Percentiles rank a stretch among this genome's conserved stretches.
These are phyloP conservation scores for Globisporangium viniferum DNA, from an alignment of 352 stramenopile genomes.

Conservation along the genomic window DNA sequence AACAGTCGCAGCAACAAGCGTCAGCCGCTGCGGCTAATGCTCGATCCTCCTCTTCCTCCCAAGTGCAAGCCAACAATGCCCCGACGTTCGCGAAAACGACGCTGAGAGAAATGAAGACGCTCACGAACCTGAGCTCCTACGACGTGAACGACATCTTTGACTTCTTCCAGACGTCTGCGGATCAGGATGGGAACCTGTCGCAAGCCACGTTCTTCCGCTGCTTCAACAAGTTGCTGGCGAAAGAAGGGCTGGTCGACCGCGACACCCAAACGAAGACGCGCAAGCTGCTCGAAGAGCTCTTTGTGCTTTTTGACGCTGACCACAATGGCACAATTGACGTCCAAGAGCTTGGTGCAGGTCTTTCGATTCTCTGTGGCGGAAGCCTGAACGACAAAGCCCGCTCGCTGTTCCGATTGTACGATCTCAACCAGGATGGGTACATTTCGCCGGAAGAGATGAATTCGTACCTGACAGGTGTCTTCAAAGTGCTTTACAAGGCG, in stretches of 20 bases:
- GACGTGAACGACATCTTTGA: constrained; percentile 87
- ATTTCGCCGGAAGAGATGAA: constrained; percentile 82
- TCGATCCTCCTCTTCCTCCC: constrained; percentile 3
- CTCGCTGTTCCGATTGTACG: constrained; percentile 83
- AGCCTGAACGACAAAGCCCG: constrained; percentile 64
- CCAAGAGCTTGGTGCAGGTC: constrained; percentile 76
- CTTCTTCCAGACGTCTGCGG: constrained; percentile 75
- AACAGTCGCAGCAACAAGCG: constrained; percentile 1
- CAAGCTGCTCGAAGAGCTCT: constrained; percentile 66
- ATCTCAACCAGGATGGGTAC: constrained; percentile 77
- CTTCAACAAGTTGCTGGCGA: constrained; percentile 79
- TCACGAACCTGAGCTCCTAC: constrained; percentile 80
- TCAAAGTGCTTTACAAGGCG: constrained; percentile 86
- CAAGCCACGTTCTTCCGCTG: constrained; percentile 76
- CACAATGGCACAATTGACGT: constrained; percentile 81
- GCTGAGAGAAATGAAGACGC: constrained; percentile 69
- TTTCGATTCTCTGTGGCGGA: constrained; percentile 87
- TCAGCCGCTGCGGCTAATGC: neutral
- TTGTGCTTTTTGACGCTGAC: constrained; percentile 80
- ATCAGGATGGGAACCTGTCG: constrained; percentile 54
- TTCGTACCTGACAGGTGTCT: constrained; percentile 80
- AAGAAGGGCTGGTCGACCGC: constrained; percentile 30
- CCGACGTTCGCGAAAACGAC: constrained; percentile 23
- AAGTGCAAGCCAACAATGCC: constrained; percentile 4
- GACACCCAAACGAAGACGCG: constrained; percentile 42